Conservation (phyloP, 2,329 filamentous ascomycete species). For the Calcarisporium arbuscula region DNA sequence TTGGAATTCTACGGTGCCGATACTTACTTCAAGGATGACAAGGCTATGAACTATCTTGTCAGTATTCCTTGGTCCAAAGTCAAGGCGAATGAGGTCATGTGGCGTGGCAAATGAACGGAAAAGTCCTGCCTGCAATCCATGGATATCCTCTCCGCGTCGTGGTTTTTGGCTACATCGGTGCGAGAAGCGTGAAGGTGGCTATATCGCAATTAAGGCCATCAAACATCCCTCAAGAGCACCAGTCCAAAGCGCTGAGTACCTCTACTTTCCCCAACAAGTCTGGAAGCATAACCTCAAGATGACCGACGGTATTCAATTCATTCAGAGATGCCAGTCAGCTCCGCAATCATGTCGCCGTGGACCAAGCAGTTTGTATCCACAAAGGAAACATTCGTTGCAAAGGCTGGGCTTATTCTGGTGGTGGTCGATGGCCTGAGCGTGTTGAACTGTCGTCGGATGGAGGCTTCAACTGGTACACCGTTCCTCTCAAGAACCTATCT, state of each 20-base stretch:
- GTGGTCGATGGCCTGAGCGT: constrained; percentile 53
- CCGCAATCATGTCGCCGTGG: constrained; percentile 59
- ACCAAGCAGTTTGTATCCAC: constrained; percentile 56
- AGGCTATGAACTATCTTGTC: constrained; percentile 61
- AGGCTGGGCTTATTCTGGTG: constrained; percentile 54
- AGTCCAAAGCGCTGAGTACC: constrained; percentile 59
- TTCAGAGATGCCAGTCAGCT: constrained; percentile 66
- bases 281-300: constrained; percentile 59
- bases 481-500: constrained; percentile 53
- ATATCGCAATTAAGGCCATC: constrained; percentile 56
- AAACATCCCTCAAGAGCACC: constrained; percentile 48
- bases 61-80: constrained; percentile 63
- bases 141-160: constrained; percentile 57
- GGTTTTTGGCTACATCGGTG: constrained; percentile 62
- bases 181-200: constrained; percentile 59
- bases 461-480: constrained; percentile 57
- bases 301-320: constrained; percentile 58
- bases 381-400: constrained; percentile 50
- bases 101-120: constrained; percentile 66
- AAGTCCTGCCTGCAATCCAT: constrained; percentile 58
- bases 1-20: constrained; percentile 65
- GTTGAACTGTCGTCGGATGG: constrained; percentile 60
- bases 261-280: constrained; percentile 63
- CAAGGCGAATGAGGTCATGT: constrained; percentile 60
- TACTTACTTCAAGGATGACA: constrained; percentile 64